Evolutionary conservation across 345 rosid genomes (phyloP), one percentile per base, ranked within the genome.

Genomic region (Salix purpurea): DNA sequence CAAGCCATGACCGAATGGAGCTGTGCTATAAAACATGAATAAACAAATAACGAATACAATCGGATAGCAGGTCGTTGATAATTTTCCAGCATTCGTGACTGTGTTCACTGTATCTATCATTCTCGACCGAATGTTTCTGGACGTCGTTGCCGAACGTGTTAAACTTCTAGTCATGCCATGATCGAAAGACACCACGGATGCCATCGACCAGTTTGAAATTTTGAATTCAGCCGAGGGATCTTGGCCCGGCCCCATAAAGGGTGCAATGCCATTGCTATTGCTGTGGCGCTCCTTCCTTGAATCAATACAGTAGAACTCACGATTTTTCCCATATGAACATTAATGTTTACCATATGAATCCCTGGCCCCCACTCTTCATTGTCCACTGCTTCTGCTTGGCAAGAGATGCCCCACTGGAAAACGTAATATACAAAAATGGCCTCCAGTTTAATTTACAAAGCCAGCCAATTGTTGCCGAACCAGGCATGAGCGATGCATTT

Each of bases 261-360:
- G 28, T 7, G 12, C 23, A 6, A 0, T 54, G 60, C 26, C 13
- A 9, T 1, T 58, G 64, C 12, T 12, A 23, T 10, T 23, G 9
- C 34, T 6, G 67, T 28, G 74, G 72, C 46, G 58, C 79, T 69
- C 74, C 69, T 42, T 42, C 60, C 44, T 60, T 58, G 23, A 30
- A 56, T 18, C 40, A 67, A 12, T 30, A 13, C 10, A 5, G 24
- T 0, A 39, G n/a, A 18, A 6, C 26, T 48, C 70, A 44, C 64
- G 64, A 64, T 12, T 36, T 46, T 65, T 19, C 9, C 15, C 52
- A 5, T n/a, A 18, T 24, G 48, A n/a, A 6, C 58, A 32, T 77
- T 62, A 62, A 70, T 67, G 26, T 74, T 72, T 19, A 12, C 19
- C 23, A 1, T 4, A 19, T 32, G 19, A 28, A 15, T 5, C 65